Evolutionary conservation across 768 basidiomycete genomes (phyloP).

Genomic region (Melanogaster broomeanus): DNA sequence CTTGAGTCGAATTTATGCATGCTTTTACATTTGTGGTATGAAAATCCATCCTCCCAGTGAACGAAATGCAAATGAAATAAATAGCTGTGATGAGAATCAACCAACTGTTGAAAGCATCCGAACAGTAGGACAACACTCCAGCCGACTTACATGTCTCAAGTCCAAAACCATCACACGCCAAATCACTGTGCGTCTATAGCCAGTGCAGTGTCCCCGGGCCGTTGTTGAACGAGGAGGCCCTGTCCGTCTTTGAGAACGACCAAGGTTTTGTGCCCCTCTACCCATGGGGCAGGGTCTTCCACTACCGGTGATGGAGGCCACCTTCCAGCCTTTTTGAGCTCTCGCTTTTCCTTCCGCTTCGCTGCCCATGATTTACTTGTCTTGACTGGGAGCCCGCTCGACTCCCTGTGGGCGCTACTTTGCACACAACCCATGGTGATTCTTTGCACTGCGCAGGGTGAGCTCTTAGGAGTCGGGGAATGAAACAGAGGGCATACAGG

Average conservation of each 20-base stretch:
- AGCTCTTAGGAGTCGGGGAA: not conserved
- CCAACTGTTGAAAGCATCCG: not conserved
- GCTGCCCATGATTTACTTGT: not conserved
- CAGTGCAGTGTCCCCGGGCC: slow-evolving; percentile 1
- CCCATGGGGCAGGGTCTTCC: slow-evolving; percentile 29
- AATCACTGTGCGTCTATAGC: not conserved
- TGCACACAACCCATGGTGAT: slow-evolving; percentile 16
- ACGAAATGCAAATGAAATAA: not conserved
- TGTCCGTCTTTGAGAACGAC: slow-evolving; percentile 29
- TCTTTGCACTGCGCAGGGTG: not conserved
- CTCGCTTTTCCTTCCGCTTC: slow-evolving; percentile 1
- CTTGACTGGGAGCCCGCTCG: not conserved
- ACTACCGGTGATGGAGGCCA: slow-evolving; percentile 5
- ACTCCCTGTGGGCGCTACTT: slow-evolving; percentile 5
- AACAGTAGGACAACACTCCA: not conserved
- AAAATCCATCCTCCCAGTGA: not conserved
- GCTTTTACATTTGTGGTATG: not conserved
- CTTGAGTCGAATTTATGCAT: not conserved
- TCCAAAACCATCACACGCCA: not conserved
- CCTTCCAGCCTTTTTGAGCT: not conserved
- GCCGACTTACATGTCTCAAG: not conserved
- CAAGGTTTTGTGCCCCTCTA: slow-evolving; percentile 26
- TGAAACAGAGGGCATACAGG: not conserved
- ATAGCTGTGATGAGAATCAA: not conserved
- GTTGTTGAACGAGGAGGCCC: slow-evolving; percentile 11